phyloP scores from a whole-genome alignment of 495 filamentous ascomycete species.

The Hypoxylon subgilvum region DNA sequence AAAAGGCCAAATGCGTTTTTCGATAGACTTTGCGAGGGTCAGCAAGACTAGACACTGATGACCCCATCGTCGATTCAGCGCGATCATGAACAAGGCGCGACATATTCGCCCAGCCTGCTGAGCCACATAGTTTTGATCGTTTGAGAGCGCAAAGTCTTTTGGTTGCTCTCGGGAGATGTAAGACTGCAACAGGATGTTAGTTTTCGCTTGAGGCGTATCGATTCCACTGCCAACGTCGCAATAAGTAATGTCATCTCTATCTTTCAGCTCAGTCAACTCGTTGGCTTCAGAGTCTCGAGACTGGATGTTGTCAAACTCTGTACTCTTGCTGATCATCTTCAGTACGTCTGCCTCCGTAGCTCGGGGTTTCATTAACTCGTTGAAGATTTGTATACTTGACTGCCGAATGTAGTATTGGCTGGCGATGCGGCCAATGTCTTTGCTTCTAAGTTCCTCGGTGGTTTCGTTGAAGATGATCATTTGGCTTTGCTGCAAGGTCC shows the following conservation, averaged over 20 bases:
- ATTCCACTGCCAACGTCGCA: constrained; percentile 77
- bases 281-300: constrained; percentile 82
- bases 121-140: constrained; percentile 91
- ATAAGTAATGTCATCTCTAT: constrained; percentile 67
- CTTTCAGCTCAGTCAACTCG: constrained; percentile 71
- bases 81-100: constrained; percentile 95
- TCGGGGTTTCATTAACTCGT: constrained; percentile 80
- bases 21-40: constrained; percentile 92
- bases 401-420: constrained; percentile 96
- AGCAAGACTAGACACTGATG: constrained; percentile 89
- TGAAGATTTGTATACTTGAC: constrained; percentile 93
- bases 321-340: constrained; percentile 92
- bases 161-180: constrained; percentile 89
- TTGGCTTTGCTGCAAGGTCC: constrained; percentile 83
- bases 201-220: constrained; percentile 84
- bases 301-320: constrained; percentile 97
- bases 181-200: constrained; percentile 91
- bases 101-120: constrained; percentile 96
- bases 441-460: constrained; percentile 88
- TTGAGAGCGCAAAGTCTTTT: constrained; percentile 90
- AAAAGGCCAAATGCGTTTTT: constrained; percentile 91
- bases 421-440: constrained; percentile 94
- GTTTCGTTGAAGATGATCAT: constrained; percentile 98
- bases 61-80: constrained; percentile 91
- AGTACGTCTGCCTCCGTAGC: constrained; percentile 88